A percentile compares a stretch with the other conserved stretches of the same genome.
Conservation (phyloP, 352 stramenopile species). For the Phytophthora podocarpi region DNA sequence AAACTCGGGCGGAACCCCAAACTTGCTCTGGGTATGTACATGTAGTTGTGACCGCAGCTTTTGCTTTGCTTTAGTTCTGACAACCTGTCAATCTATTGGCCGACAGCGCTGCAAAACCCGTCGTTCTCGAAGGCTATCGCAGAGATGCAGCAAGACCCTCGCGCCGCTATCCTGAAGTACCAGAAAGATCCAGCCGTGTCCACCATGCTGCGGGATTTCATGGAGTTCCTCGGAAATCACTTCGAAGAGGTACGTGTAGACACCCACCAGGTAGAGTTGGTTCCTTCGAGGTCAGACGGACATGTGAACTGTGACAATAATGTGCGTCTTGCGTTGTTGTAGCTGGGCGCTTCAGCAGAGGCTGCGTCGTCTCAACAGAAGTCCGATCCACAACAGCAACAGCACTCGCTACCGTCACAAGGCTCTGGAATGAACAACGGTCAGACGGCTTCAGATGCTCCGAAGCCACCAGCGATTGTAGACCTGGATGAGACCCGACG, state of each 20-base stretch:
- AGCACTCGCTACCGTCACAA: slow-evolving; percentile 2
- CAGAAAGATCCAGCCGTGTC: slow-evolving; percentile 64
- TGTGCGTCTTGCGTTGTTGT: too few relatives aligned
- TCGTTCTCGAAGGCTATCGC: slow-evolving; percentile 70
- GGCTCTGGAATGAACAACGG: background rate
- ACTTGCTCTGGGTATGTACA: slow-evolving; percentile 50
- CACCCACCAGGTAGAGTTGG: too few relatives aligned
- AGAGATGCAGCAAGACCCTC: slow-evolving; percentile 71
- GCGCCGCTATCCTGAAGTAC: slow-evolving; percentile 68
- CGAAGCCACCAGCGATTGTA: slow-evolving; percentile 45
- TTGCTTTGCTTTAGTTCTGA: too few relatives aligned
- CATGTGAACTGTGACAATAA: too few relatives aligned
- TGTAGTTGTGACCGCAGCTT: background rate
- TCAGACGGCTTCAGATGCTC: background rate
- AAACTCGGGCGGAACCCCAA: slow-evolving; percentile 68
- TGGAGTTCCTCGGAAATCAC: slow-evolving; percentile 72
- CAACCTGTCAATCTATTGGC: too few relatives aligned
- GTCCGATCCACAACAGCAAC: slow-evolving; percentile 7
- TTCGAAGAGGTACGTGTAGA: slow-evolving; percentile 81
- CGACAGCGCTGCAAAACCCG: slow-evolving; percentile 67
- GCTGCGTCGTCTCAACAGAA: slow-evolving; percentile 13
- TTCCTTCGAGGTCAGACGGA: too few relatives aligned
- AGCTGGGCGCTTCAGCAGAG: slow-evolving; percentile 49
- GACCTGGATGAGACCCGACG: slow-evolving; percentile 61
- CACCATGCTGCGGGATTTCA: slow-evolving; percentile 69